A percentile compares a stretch with the other conserved stretches of the same genome.
Conservation (phyloP, 306 rosid genomes). For the Glycyrrhiza uralensis region DNA sequence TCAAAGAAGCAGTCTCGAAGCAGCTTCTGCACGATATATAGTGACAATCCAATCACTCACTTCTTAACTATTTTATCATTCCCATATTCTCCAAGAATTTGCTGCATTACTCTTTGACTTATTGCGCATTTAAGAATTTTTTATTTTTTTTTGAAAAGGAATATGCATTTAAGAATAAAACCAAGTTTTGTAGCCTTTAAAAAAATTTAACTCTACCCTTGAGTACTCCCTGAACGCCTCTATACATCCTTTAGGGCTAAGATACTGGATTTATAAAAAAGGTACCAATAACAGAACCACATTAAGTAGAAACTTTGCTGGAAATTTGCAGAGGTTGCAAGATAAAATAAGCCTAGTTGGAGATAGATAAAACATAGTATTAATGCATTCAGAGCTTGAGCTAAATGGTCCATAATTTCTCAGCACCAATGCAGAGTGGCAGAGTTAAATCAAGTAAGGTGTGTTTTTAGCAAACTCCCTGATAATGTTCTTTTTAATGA, state of each 20-base stretch:
- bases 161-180: not conserved
- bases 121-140: not conserved
- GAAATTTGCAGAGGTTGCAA: not conserved
- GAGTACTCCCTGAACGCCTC: not conserved
- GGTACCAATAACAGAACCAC: not conserved
- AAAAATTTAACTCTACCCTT: not conserved
- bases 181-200: not conserved
- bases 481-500: not conserved
- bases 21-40: not conserved
- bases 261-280: not conserved
- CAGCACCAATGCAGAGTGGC: slow-evolving; percentile 9
- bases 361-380: not conserved
- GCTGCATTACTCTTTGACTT: not conserved
- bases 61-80: not conserved
- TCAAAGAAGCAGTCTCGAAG: not conserved
- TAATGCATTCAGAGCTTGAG: slow-evolving; percentile 2
- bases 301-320: not conserved
- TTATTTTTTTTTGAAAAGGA: not conserved
- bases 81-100: not conserved
- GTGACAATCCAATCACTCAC: not conserved
- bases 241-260: not conserved
- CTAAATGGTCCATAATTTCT: not conserved
- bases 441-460: not conserved
- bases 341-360: not conserved
- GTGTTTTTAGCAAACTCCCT: not conserved